These are phyloP conservation scores for Aspergillus fructus DNA, from an alignment of 2,329 filamentous ascomycete species.

Conservation along the genomic window DNA sequence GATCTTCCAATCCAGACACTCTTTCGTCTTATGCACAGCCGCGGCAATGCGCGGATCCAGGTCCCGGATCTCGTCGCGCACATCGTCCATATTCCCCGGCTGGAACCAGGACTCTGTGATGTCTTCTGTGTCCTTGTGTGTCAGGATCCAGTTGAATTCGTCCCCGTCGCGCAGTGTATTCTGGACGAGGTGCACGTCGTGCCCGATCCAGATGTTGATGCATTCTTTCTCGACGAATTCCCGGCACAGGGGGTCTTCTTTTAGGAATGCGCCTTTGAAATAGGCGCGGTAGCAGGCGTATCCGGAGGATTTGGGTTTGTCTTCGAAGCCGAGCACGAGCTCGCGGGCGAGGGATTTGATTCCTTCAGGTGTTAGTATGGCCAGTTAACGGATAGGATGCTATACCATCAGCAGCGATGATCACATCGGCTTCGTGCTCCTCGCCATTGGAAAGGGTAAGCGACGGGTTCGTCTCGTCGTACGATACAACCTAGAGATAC, in stretches of 20 bases:
- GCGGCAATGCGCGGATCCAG: not conserved
- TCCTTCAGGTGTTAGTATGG: not conserved
- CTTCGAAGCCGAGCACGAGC: not conserved
- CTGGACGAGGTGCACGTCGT: not conserved
- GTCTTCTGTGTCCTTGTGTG: not conserved
- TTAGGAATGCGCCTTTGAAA: not conserved
- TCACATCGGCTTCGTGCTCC: not conserved
- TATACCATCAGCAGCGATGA: not conserved
- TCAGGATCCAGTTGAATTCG: not conserved
- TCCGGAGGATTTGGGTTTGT: not conserved
- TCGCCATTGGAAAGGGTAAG: not conserved
- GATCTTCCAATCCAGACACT: not conserved
- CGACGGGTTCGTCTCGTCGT: not conserved
- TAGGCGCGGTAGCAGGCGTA: not conserved
- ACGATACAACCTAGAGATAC: not conserved
- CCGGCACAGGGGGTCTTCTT: not conserved
- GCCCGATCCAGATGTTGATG: not conserved
- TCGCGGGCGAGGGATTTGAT: not conserved
- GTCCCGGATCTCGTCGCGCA: not conserved
- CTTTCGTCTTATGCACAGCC: not conserved
- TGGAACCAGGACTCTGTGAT: not conserved
- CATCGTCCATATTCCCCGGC: not conserved
- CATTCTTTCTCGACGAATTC: not conserved
- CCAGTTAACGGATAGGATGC: not conserved
- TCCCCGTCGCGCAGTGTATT: not conserved